A percentile compares a stretch with the other conserved stretches of the same genome.
Conservation (phyloP, 257 asterid species). For the Penstemon newberryi region DNA sequence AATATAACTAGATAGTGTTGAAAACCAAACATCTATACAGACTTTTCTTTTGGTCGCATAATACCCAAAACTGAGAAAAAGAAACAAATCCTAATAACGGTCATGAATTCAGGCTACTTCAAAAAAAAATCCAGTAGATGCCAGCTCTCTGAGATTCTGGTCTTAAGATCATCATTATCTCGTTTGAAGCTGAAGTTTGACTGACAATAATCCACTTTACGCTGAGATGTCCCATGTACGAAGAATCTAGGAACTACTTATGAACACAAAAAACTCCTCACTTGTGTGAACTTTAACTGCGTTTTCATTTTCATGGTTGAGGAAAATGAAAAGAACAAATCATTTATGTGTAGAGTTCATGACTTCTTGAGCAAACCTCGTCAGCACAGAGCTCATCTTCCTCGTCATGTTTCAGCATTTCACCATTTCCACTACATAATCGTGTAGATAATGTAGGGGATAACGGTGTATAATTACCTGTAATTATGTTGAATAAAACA, state of each 20-base stretch:
- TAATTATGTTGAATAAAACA: not conserved
- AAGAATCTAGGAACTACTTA: not conserved
- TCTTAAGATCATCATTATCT: slow-evolving; percentile 23
- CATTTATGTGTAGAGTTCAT: slow-evolving; percentile 34
- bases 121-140: no score
- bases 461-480: slow-evolving; percentile 59
- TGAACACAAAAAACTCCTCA: slow-evolving; percentile 4
- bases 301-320: not conserved
- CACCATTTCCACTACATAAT: slow-evolving; percentile 58
- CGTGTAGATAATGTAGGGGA: slow-evolving; percentile 69
- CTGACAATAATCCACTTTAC: not conserved
- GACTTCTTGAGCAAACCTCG: slow-evolving; percentile 39
- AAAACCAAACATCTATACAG: not conserved
- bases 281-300: not conserved
- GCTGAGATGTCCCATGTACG: slow-evolving; percentile 5
- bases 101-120: slow-evolving; percentile 18
- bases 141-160: slow-evolving; percentile 21
- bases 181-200: not conserved
- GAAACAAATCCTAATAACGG: slow-evolving; percentile 4
- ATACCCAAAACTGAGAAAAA: not conserved
- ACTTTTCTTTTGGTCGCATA: not conserved
- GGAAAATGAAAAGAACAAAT: not conserved
- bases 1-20: not conserved
- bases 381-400: slow-evolving; percentile 40
- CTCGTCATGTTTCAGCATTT: slow-evolving; percentile 39